phyloP scores from a whole-genome alignment of 2,329 filamentous ascomycete genomes.

The Alternaria arbusti region DNA sequence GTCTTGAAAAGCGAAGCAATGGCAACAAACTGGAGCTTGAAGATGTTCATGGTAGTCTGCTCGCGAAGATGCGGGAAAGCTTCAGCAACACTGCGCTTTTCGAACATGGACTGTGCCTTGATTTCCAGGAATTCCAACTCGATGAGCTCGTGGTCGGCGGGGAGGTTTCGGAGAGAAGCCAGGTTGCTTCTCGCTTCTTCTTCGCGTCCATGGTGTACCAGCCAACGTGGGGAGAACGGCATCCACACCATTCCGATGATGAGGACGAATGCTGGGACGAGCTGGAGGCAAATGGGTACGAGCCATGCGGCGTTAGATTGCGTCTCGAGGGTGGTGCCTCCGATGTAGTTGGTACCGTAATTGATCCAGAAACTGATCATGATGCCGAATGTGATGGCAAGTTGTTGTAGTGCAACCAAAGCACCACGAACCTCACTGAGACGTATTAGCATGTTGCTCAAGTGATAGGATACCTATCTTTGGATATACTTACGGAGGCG shows the following conservation, averaged over 20 bases:
- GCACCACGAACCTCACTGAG: slow-evolving; percentile 66
- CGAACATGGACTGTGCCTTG: slow-evolving; percentile 78
- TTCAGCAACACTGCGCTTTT: slow-evolving; percentile 70
- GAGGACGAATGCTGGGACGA: slow-evolving; percentile 70
- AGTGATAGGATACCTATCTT: rapidly evolving
- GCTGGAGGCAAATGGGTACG: slow-evolving; percentile 73
- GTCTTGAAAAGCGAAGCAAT: slow-evolving; percentile 69
- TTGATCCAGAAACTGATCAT: slow-evolving; percentile 44
- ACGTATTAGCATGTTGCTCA: slow-evolving; percentile 49
- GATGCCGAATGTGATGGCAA: slow-evolving; percentile 64
- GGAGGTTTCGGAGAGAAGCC: slow-evolving; percentile 67
- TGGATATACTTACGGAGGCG: slow-evolving; percentile 54
- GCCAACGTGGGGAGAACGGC: slow-evolving; percentile 80
- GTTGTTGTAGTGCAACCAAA: slow-evolving; percentile 67
- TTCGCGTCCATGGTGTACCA: slow-evolving; percentile 73
- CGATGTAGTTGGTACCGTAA: slow-evolving; percentile 53
- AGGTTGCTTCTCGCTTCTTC: slow-evolving; percentile 70
- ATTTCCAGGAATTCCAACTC: slow-evolving; percentile 83
- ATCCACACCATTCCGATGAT: slow-evolving; percentile 77
- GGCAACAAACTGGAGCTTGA: slow-evolving; percentile 67
- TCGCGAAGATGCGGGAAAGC: slow-evolving; percentile 70
- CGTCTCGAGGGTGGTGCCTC: slow-evolving; percentile 62
- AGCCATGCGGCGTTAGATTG: slow-evolving; percentile 75
- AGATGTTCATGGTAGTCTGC: slow-evolving; percentile 64
- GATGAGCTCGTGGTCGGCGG: slow-evolving; percentile 69